These are phyloP conservation scores for Ochetophila trinervis DNA, from an alignment of 306 rosid species.

Conservation along the genomic window DNA sequence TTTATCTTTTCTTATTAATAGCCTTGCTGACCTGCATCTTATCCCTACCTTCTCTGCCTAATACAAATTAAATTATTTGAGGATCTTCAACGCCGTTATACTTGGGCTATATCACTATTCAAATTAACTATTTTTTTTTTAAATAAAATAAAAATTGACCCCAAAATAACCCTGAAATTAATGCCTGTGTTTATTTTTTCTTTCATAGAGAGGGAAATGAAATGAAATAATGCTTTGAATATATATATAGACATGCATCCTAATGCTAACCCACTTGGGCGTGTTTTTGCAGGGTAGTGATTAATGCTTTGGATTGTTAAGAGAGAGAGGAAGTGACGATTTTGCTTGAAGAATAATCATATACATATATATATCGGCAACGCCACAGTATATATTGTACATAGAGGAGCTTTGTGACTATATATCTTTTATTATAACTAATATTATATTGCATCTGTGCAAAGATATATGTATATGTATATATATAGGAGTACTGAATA, in stretches of 20 bases:
- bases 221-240: no score
- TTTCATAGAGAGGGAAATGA: no score
- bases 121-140: no score
- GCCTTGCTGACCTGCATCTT: not conserved
- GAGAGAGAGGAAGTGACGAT: slow-evolving; percentile 33
- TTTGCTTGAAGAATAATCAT: slow-evolving; percentile 6
- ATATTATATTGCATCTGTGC: not conserved
- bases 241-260: not conserved
- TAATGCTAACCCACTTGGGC: not conserved
- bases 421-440: not conserved
- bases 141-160: no score
- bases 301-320: slow-evolving; percentile 74
- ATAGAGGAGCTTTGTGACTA: slow-evolving; percentile 22
- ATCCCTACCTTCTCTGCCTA: no score
- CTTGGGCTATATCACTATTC: no score
- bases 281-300: slow-evolving; percentile 57
- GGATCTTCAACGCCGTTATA: no score
- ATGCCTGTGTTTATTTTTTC: no score
- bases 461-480: no score
- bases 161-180: no score
- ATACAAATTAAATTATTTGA: no score
- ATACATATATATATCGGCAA: slow-evolving; percentile 18
- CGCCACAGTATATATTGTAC: slow-evolving; percentile 32
- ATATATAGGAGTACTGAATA: slow-evolving; percentile 2
- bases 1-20: no score